These are phyloP conservation scores for Monosporascus sp. DNA, from an alignment of 2,329 filamentous ascomycete species.

Conservation along the genomic window DNA sequence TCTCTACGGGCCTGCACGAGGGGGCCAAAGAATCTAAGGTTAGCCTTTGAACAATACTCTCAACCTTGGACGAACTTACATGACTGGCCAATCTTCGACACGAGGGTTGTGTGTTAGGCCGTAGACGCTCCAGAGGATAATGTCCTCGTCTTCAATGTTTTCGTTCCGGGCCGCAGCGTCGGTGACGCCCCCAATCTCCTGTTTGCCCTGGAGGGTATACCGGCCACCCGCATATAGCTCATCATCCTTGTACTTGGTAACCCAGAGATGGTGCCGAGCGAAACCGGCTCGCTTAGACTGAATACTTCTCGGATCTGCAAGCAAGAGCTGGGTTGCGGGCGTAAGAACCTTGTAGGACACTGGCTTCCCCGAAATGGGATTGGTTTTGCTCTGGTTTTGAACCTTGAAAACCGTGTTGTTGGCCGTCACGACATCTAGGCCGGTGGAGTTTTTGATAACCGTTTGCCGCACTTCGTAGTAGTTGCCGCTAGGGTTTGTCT, in stretches of 20 bases:
- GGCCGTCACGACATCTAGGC: constrained; percentile 37
- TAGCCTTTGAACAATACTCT: no score
- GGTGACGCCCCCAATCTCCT: no score
- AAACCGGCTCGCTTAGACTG: constrained; percentile 32
- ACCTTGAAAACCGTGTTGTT: constrained; percentile 34
- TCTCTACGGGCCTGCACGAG: constrained; percentile 52
- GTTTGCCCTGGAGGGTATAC: constrained; percentile 35
- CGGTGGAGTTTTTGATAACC: constrained; percentile 30
- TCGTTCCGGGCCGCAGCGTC: constrained; percentile 34
- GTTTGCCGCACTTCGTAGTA: constrained; percentile 41
- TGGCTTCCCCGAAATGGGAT: constrained; percentile 26
- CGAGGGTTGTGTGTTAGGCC: constrained; percentile 57
- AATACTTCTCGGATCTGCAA: constrained; percentile 21
- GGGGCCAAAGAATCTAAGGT: no score
- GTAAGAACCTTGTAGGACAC: constrained; percentile 31
- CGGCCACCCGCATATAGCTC: constrained; percentile 33
- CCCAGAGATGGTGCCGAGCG: constrained; percentile 30
- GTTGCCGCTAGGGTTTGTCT: constrained; percentile 69
- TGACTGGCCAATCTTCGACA: constrained; percentile 63
- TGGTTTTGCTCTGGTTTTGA: constrained; percentile 26
- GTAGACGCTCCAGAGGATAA: constrained; percentile 47
- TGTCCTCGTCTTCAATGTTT: constrained; percentile 42
- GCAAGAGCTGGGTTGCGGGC: constrained; percentile 18
- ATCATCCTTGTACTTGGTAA: constrained; percentile 30
- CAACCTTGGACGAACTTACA: no score